phyloP scores from a whole-genome alignment of 257 asterid genomes.

The Perilla frutescens region DNA sequence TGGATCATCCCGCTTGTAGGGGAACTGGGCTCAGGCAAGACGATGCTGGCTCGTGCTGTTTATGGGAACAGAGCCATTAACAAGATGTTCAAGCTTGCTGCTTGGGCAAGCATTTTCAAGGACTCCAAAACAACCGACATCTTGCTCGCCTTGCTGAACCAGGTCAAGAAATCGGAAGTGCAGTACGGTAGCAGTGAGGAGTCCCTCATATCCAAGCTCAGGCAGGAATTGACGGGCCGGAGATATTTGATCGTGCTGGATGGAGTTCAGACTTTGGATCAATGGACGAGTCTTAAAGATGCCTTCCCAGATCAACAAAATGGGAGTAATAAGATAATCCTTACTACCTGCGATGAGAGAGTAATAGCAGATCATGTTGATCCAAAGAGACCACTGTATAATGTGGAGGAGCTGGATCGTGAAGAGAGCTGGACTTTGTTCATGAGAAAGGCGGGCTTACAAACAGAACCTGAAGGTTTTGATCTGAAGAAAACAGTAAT shows the following conservation, averaged over 20 bases:
- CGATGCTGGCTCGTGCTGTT: slow-evolving; percentile 37
- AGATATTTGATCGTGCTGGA: slow-evolving; percentile 32
- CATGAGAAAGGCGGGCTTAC: slow-evolving; percentile 28
- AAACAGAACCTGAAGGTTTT: background rate
- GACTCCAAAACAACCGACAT: slow-evolving; percentile 11
- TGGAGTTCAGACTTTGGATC: slow-evolving; percentile 24
- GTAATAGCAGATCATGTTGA: background rate
- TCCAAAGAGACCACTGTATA: background rate
- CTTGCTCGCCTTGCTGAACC: slow-evolving; percentile 31
- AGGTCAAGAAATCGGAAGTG: slow-evolving; percentile 1
- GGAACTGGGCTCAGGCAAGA: slow-evolving; percentile 37
- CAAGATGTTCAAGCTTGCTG: slow-evolving; percentile 11
- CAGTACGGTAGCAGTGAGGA: background rate
- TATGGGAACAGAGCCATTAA: slow-evolving; percentile 32
- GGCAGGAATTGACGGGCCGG: background rate
- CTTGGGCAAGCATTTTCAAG: slow-evolving; percentile 32
- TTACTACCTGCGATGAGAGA: slow-evolving; percentile 4
- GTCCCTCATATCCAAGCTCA: background rate
- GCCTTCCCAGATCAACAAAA: slow-evolving; percentile 24
- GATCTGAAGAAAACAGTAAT: slow-evolving; percentile 12
- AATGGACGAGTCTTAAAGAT: slow-evolving; percentile 17
- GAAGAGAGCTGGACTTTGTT: slow-evolving; percentile 37
- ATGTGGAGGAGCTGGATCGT: background rate
- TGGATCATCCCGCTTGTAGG: slow-evolving; percentile 32
- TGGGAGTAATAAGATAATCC: slow-evolving; percentile 34